phyloP scores from a whole-genome alignment of 495 filamentous ascomycete species.

The Podospora anserina region DNA sequence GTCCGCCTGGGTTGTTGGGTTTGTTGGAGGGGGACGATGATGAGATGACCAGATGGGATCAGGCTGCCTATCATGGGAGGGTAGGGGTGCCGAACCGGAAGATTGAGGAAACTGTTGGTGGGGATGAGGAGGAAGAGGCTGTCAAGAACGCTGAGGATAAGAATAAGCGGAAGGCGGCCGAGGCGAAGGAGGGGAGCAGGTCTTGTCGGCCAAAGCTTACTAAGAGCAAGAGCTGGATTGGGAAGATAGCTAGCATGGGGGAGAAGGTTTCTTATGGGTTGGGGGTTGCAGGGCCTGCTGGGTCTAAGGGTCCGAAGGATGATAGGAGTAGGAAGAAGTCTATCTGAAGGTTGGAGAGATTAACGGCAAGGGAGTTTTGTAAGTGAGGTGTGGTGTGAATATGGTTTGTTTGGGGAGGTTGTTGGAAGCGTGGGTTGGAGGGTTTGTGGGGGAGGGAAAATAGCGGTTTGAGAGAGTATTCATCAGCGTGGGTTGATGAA shows the following conservation, averaged over 20 bases:
- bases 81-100: no score
- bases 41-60: not conserved
- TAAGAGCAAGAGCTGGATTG: not conserved
- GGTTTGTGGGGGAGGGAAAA: no score
- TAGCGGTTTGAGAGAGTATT: no score
- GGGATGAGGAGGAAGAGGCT: not conserved
- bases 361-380: no score
- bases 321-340: not conserved
- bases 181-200: not conserved
- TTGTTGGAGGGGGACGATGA: not conserved
- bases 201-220: not conserved
- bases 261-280: not conserved
- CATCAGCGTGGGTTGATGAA: no score
- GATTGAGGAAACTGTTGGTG: not conserved
- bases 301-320: not conserved
- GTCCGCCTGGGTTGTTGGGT: not conserved
- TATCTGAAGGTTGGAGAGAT: not conserved
- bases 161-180: not conserved
- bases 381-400: no score
- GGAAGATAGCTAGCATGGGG: not conserved
- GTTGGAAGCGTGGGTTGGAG: no score
- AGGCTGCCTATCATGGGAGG: no score
- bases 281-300: no score
- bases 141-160: not conserved
- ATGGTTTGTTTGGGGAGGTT: no score